phyloP scores from a whole-genome alignment of 2,329 filamentous ascomycete species.

The Sclerotinia nivalis region DNA sequence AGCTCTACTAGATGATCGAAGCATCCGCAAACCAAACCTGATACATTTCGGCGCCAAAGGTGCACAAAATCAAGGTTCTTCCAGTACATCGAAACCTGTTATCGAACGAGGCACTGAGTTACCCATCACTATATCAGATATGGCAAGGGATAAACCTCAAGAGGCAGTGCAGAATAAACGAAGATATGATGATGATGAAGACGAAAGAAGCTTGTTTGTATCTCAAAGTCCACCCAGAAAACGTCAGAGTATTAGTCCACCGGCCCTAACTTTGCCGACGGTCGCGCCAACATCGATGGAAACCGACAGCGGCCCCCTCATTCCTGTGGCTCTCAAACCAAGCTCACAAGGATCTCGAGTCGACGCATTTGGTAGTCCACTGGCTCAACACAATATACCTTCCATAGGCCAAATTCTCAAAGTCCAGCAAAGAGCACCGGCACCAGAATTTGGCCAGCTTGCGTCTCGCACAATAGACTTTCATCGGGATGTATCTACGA shows the following conservation, averaged over 20 bases:
- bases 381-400: constrained; percentile 19
- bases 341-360: constrained; percentile 35
- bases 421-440: constrained; percentile 21
- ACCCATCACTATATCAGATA: background rate
- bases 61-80: constrained; percentile 34
- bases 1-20: constrained; percentile 26
- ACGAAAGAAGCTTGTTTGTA: background rate
- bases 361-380: constrained; percentile 37
- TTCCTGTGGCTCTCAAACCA: constrained; percentile 9
- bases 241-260: constrained; percentile 26
- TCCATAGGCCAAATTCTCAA: constrained; percentile 29
- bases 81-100: constrained; percentile 14
- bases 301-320: constrained; percentile 4
- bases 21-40: constrained; percentile 30
- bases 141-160: constrained; percentile 10
- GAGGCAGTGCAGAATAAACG: background rate
- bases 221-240: constrained; percentile 26
- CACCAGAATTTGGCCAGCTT: constrained; percentile 12
- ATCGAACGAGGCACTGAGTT: background rate
- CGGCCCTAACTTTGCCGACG: background rate
- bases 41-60: constrained; percentile 32
- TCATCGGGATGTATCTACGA: background rate
- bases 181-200: background rate
- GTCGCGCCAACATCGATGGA: background rate
- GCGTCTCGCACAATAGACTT: background rate